Percentiles rank a stretch among this genome's conserved stretches.
These are phyloP conservation scores for Trichoderma pleuroti DNA, from an alignment of 2,329 filamentous ascomycete genomes.

Conservation along the genomic window DNA sequence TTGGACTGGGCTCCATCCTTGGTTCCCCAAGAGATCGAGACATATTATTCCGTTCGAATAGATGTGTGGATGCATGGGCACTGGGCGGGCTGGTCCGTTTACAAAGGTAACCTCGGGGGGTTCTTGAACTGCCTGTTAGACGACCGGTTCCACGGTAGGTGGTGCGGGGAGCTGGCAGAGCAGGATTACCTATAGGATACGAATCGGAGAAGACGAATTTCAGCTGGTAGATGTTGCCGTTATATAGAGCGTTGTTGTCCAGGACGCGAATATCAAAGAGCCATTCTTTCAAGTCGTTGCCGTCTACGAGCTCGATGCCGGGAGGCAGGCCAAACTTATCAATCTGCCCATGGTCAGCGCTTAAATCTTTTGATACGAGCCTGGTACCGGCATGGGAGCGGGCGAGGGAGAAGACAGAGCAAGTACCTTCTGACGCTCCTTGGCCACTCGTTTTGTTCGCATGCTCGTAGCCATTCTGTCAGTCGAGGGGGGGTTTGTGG, in stretches of 20 bases:
- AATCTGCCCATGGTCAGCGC: conserved; percentile 42
- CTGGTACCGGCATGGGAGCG: not conserved
- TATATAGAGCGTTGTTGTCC: conserved; percentile 85
- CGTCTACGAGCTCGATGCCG: conserved; percentile 76
- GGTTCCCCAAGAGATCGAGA: conserved; percentile 80
- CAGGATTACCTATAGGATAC: conserved; percentile 80
- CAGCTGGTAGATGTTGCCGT: conserved; percentile 73
- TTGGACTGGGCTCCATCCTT: conserved; percentile 95
- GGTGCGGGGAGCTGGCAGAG: not conserved
- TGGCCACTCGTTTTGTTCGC: conserved; percentile 29
- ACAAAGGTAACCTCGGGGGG: conserved; percentile 92
- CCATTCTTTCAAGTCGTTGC: conserved; percentile 74
- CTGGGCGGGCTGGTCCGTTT: conserved; percentile 58
- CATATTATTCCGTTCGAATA: conserved; percentile 99
- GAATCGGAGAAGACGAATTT: conserved; percentile 79
- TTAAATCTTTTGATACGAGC: not conserved
- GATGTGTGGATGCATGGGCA: conserved; percentile 95
- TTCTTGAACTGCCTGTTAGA: conserved; percentile 50
- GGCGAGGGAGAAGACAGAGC: not conserved
- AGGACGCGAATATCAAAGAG: conserved; percentile 86
- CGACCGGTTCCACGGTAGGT: not conserved
- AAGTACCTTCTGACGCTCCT: conserved; percentile 31
- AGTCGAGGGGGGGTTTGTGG: not conserved
- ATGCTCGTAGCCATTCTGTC: conserved; percentile 27
- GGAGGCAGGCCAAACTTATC: conserved; percentile 54